A percentile compares a stretch with the other conserved stretches of the same genome.
phyloP scores from a whole-genome alignment of 192 early-diverging fungal species.

The Coemansia sp. region DNA sequence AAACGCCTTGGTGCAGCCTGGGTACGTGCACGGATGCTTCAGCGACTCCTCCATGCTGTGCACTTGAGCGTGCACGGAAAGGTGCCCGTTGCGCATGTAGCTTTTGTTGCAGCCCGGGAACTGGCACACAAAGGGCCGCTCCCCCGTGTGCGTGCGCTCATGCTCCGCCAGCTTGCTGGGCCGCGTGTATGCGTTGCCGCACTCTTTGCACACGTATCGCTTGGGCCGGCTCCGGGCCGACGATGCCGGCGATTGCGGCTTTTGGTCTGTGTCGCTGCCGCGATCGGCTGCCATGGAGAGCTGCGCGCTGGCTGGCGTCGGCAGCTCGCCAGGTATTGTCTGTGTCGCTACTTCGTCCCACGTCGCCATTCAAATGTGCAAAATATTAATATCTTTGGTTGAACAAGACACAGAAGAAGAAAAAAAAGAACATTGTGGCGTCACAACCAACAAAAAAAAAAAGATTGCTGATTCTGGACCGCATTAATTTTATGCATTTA shows the following conservation, averaged over 20 bases:
- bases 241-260: neutral
- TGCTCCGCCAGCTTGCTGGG: constrained; percentile 55
- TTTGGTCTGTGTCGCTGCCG: neutral
- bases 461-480: no score
- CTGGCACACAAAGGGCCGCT: constrained; percentile 69
- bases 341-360: neutral
- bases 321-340: constrained; percentile 4
- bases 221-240: neutral
- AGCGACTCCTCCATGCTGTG: constrained; percentile 10
- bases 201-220: constrained; percentile 14
- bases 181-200: constrained; percentile 25
- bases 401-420: no score
- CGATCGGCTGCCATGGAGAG: neutral
- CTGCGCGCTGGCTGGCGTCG: no score
- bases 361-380: neutral
- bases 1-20: constrained; percentile 38
- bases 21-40: constrained; percentile 22
- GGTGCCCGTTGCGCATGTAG: constrained; percentile 57
- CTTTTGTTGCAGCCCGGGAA: constrained; percentile 68
- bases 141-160: constrained; percentile 70
- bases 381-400: no score
- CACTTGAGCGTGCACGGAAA: constrained; percentile 21
- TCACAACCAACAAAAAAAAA: no score
- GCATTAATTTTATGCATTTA: neutral
- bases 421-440: no score